phyloP scores from a whole-genome alignment of 345 rosid species.

The Eucalyptus rudis region DNA sequence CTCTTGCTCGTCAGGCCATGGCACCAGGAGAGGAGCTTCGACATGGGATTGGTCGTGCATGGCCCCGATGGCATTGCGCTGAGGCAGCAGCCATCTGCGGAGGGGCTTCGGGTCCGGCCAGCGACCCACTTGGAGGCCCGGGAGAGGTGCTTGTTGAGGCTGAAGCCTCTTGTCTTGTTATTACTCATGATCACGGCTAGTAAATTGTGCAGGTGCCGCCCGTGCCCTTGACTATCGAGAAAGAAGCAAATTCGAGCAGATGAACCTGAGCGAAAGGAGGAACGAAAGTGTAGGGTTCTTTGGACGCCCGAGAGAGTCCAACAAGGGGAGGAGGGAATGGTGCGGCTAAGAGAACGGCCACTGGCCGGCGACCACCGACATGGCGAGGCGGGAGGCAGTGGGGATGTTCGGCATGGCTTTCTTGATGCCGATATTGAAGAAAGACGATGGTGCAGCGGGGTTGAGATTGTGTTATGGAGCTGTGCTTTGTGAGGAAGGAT shows the following conservation, averaged over 20 bases:
- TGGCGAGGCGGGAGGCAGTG: not conserved
- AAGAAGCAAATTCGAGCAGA: not conserved
- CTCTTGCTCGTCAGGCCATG: not conserved
- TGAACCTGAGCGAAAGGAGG: not conserved
- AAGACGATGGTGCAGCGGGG: not conserved
- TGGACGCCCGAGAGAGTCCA: not conserved
- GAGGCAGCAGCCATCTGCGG: not conserved
- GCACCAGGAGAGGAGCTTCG: not conserved
- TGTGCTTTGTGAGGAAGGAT: not conserved
- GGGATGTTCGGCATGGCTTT: not conserved
- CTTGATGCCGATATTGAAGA: not conserved
- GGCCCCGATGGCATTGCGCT: not conserved
- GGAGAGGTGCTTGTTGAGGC: slow-evolving; percentile 30
- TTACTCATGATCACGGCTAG: slow-evolving; percentile 8
- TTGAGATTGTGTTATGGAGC: not conserved
- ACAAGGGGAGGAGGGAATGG: not conserved
- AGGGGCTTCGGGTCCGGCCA: not conserved
- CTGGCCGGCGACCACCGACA: not conserved
- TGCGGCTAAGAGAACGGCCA: not conserved
- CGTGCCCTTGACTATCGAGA: slow-evolving; percentile 17
- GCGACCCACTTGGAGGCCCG: slow-evolving; percentile 15
- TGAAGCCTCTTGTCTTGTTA: slow-evolving; percentile 40
- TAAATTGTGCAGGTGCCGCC: not conserved
- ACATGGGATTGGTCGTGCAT: not conserved
- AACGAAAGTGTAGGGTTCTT: not conserved